Base-by-base conservation (phyloP, 2,329 filamentous ascomycete genomes). In the Aspergillus versicolor region DNA sequence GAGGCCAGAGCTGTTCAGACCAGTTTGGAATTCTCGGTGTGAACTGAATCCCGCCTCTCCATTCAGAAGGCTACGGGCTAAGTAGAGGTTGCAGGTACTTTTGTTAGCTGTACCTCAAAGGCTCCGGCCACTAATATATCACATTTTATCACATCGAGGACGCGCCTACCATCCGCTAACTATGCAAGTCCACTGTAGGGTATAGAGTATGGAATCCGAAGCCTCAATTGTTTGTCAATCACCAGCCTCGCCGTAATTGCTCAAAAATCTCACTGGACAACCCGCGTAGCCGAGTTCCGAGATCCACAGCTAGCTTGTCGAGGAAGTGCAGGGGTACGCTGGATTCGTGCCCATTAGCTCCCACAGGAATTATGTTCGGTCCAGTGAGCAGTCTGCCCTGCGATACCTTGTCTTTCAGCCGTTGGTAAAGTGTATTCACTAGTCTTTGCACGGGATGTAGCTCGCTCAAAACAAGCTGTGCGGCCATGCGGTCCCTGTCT, bases 401-500 rank as follows among this genome's bases (percentile, higher is more conserved):
- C 6, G 27, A 19, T 4, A 19, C 43, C 12, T 47, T 43, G 5
- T 46, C 43, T 15, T 41, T 40, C 30, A 54, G 30, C 19, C 32
- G 42, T 15, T 50, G 46, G 8, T 19, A 56, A n/a, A 56, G 54
- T n/a, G 12, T 34, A 17, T 50, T 51, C n/a, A 56, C 47, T 15
- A 56, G n/a, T 1, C 47, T 41, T 21, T 56, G 54, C 32, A 51
- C 41, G 7, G 47, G 41, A 15, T 56, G 47, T 19, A 56, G 47
- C 40, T 56, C 54, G 34, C 47, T 52, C 11, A 56, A 47, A 7
- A 56, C 47, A 12, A 56, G 13, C 34, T 56, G 54, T 13, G 54
- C 54, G 19, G 54, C 42, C 54, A 56, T 56, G n/a, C 54, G 54
- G 6, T 22, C 19, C 34, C 47, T 47, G 22, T 47, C 41, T 22